Evolutionary conservation across 352 stramenopile species (phyloP).

Genomic region (Phytophthora idaei): DNA sequence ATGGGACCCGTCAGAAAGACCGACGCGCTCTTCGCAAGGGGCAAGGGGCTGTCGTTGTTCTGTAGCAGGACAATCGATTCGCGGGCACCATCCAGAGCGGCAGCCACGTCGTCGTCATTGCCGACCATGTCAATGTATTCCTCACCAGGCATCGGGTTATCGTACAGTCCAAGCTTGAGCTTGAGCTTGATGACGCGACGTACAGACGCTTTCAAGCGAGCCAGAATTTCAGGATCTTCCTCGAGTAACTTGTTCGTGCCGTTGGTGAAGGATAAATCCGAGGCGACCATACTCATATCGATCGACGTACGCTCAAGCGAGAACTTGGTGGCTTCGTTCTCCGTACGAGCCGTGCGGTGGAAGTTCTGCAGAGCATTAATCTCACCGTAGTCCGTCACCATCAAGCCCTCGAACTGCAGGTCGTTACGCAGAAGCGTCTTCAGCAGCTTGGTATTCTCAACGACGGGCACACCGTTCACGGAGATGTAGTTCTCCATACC

Average conservation of each 20-base stretch:
- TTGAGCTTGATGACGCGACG: constrained; percentile 70
- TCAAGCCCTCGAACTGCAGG: constrained; percentile 77
- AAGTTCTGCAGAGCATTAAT: constrained; percentile 79
- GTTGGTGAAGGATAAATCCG: constrained; percentile 48
- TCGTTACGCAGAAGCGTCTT: constrained; percentile 69
- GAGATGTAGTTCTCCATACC: constrained; percentile 94
- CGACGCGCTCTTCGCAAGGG: constrained; percentile 9
- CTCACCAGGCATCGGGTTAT: constrained; percentile 55
- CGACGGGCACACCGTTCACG: constrained; percentile 86
- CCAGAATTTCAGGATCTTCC: constrained; percentile 27
- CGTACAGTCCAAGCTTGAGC: constrained; percentile 62
- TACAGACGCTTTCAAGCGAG: constrained; percentile 55
- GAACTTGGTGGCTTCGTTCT: constrained; percentile 57
- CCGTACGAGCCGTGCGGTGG: constrained; percentile 44
- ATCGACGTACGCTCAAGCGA: constrained; percentile 72
- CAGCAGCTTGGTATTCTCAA: constrained; percentile 73
- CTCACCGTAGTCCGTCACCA: constrained; percentile 92
- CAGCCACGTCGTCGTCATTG: constrained; percentile 41
- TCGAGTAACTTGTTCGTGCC: constrained; percentile 40
- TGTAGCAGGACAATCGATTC: constrained; percentile 52
- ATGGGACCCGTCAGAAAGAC: constrained; percentile 38
- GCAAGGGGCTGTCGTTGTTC: constrained; percentile 28
- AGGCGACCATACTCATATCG: constrained; percentile 90
- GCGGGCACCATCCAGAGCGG: constrained; percentile 58
- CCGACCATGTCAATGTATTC: constrained; percentile 52